Percentiles rank a stretch among this genome's conserved stretches.
Conservation (phyloP, 2,329 filamentous ascomycete genomes). For the Coniochaeta sp. region DNA sequence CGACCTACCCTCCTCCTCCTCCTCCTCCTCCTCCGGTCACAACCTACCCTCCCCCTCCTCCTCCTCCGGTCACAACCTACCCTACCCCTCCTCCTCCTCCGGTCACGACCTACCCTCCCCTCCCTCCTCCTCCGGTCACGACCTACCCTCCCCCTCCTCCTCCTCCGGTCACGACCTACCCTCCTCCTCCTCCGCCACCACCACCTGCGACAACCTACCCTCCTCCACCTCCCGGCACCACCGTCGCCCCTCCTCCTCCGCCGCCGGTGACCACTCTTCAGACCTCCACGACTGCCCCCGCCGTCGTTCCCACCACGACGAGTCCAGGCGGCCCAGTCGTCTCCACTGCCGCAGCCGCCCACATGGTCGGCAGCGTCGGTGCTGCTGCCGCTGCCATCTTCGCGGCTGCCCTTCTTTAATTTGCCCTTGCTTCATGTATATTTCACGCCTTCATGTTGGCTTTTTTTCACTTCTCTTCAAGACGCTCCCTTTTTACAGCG, state of each 20-base stretch:
- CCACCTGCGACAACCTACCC: background rate
- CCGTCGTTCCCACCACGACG: conserved; percentile 9
- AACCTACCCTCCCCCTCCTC: conserved; percentile 1
- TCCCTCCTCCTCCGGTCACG: background rate
- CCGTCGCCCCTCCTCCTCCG: background rate
- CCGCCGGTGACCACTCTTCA: conserved; percentile 8
- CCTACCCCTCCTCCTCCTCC: background rate
- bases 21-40: background rate
- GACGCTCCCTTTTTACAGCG: background rate
- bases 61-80: background rate
- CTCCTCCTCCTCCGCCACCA: background rate
- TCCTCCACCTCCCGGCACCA: conserved; percentile 6
- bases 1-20: background rate
- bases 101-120: background rate
- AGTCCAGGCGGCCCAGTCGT: conserved; percentile 6
- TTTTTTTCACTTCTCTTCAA: background rate
- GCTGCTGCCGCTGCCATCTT: conserved; percentile 12
- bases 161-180: background rate
- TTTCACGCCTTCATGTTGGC: background rate
- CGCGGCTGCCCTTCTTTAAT: conserved; percentile 14
- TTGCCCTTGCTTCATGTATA: background rate
- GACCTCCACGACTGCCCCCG: conserved; percentile 13
- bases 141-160: background rate
- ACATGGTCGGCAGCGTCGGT: conserved; percentile 9
- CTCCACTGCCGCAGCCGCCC: conserved; percentile 13